Base-by-base conservation (phyloP, 176 grass and related monocot genomes). In the Aegilops bicornis region DNA sequence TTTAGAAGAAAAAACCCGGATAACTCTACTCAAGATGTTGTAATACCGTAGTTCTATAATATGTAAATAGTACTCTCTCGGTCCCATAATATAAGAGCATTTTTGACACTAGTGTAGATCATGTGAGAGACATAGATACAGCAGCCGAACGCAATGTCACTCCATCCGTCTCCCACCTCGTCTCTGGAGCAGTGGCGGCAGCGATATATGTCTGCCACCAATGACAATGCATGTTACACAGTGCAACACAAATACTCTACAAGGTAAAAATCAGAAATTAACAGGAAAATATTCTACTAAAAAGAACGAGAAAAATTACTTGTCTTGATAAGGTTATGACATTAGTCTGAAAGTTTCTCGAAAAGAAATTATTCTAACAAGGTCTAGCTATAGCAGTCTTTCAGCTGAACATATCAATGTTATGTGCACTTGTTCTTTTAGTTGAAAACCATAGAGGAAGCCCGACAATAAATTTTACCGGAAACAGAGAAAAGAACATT, bases 111-210 rank as follows among this genome's bases (percentile, higher is more conserved):
- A 42, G 40, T 42, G 40, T 45, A 45, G 43, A 45, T 45, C 82
- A 98, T 22, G 84, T 77, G 43, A 96, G 40, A 2, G 96, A 96
- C 8, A 96, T 65, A 82, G 96, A 98, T 65, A 95, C 86, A 70
- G 96, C 93, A 81, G 91, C 93, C 20, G 93, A 98, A 27, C 92
- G 91, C 69, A 98, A 84, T 80, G 84, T 98, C 47, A 92, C 75
- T 11, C 93, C 93, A 54, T 98, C 96, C 29, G 86, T 86, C 33
- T 89, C 90, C 96, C 96, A 98, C 81, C 91, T 96, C 14, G 78
- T 73, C 68, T 98, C 84, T 64, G 96, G 96, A 83, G 93, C 96
- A 65, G 93, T 86, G 30, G 86, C 92, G 65, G 88, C 96, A 5
- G 90, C 93, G 43, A 98, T 92, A 73, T 92, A 95, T 64, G 93